Conservation (phyloP, 345 rosid genomes). For the Eucalyptus sp. region DNA sequence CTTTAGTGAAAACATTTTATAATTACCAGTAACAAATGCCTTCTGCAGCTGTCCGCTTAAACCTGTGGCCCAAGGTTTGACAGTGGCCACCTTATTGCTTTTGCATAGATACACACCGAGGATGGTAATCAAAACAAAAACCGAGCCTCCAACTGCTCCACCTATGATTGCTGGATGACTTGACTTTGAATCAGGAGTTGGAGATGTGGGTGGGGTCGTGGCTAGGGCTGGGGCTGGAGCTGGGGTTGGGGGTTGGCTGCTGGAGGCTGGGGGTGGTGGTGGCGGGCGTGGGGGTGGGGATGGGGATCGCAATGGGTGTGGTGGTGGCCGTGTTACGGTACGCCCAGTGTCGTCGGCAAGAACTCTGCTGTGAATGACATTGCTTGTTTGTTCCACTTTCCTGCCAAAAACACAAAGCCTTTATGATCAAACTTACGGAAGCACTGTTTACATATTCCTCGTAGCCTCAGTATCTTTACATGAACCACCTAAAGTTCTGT, state of each 20-base stretch:
- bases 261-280: too few species aligned
- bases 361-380: not conserved
- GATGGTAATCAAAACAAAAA: constrained; percentile 18
- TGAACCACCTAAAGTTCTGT: not conserved
- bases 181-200: not conserved
- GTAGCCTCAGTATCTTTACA: not conserved
- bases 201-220: not conserved
- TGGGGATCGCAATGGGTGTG: too few species aligned
- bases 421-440: not conserved
- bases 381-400: not conserved
- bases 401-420: not conserved
- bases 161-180: not conserved
- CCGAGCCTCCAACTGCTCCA: constrained; percentile 24
- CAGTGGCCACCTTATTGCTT: constrained; percentile 40
- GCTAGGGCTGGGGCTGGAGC: not conserved
- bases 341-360: too few species aligned
- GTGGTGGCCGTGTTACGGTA: too few species aligned
- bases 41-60: constrained; percentile 90
- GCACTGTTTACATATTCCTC: not conserved
- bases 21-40: constrained; percentile 69
- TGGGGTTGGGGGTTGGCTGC: too few species aligned
- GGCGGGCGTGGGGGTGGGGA: too few species aligned
- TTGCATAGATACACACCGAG: constrained; percentile 18
- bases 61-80: constrained; percentile 94
- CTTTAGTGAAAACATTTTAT: not conserved